Evolutionary conservation across 768 basidiomycete genomes (phyloP), one percentile per base, ranked within the genome.

Genomic region (Cytidiella melzeri): DNA sequence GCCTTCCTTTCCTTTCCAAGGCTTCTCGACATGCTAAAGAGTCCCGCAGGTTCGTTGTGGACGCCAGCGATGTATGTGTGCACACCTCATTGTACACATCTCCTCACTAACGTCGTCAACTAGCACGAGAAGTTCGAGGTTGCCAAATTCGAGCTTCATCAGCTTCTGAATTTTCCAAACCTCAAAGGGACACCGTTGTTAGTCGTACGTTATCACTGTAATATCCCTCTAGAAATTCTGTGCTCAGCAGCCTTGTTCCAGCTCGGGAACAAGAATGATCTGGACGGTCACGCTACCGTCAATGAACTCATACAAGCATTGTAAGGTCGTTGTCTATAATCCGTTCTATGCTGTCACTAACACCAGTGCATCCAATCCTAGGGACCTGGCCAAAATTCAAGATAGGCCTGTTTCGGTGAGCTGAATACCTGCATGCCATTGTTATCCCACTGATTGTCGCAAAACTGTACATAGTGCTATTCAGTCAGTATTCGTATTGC

Each of bases 241-340:
- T 13, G 12, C 38, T 11, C 24, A n/a, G n/a, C n/a, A n/a, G 3
- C 25, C 43, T 27, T 46, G 27, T 47, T 18, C 28, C 43, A 90
- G 88, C 74, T 96, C 19, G 93, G 92, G 3, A 96, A 96, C 68
- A 96, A 96, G 70, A 95, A 92, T 56, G 93, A 96, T 63, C 56
- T 95, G 1, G 76, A 83, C 2, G 79, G 74, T 7, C 88, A 91
- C 52, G 79, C 83, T 12, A 64, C 81, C 7, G 86, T 94, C 2
- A 87, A 92, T 55, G 89, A 92, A 42, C 70, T 96, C 36, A 96
- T 96, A 46, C 75, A 72, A 41, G 78, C 77, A 45, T 68, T 93
- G 92, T 87, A 57, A 54, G 83, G 67, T 25, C 36, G 30, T 28
- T 51, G 26, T 43, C 42, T 30, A 26, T 30, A n/a, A n/a, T n/a